Evolutionary conservation across 2,329 filamentous ascomycete species (phyloP), one percentile per base, ranked within the genome.

Genomic region (Didymella lethalis): DNA sequence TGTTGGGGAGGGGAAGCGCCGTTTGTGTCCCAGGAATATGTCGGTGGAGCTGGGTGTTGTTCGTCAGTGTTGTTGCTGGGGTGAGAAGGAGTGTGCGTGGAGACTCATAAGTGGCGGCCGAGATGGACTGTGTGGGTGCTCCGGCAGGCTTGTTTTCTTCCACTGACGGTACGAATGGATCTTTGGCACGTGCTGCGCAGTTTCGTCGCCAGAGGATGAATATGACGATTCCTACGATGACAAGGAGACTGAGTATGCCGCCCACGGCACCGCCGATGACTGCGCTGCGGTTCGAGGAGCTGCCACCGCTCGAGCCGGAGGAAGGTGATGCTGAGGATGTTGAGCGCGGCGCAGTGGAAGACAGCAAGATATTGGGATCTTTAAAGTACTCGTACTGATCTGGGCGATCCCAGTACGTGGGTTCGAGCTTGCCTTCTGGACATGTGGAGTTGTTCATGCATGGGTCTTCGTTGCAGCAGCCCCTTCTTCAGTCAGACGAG

Each of bases 391-490:
- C 38, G 16, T 56, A 57, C 36, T 63, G 55, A 7, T 61, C 67
- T 2, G 59, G 52, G 12, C 64, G 59, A n/a, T 66, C 55, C 32
- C 61, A 50, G 14, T 64, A 65, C 8, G 67, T 60, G 11, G 57
- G 62, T 7, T 61, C 49, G 4, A 79, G 65, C 53, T 72, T 61
- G 0, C 48, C 66, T 1, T 49, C 45, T 6, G 67, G 59, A 50
- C 77, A 79, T 26, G 50, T 57, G 34, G 59, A 59, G 6, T 64
- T 62, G 6, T 66, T 63, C 25, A 67, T 62, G 54, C 77, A 79
- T 16, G 77, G 72, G 53, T 77, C 68, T 4, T 54, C 64, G 6
- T 51, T 64, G 55, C 76, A 78, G 63, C 75, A 79, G 7, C 75
- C 77, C 45, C 74, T 66, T 11, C 8, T 25, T 20, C 11, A 6